Percentiles rank a stretch among this genome's conserved stretches.
Evolutionary conservation across 768 basidiomycete species (phyloP).

Genomic region (Podaxis pistillaris): DNA sequence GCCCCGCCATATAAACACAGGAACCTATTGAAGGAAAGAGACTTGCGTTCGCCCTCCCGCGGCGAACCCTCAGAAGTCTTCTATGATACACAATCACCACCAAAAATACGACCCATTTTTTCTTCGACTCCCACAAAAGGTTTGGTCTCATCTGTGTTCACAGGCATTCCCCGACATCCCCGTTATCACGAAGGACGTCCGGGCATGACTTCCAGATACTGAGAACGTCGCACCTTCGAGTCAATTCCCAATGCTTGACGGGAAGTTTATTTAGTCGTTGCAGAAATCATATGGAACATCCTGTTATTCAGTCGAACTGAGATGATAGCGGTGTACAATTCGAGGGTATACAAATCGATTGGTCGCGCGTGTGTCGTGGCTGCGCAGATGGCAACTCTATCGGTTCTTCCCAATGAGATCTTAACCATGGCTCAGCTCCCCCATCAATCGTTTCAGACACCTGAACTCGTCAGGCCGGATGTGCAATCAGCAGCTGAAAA

Average conservation of each 20-base stretch:
- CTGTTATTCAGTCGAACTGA: not conserved
- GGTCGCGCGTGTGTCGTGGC: not conserved
- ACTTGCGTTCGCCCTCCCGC: not conserved
- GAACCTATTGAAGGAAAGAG: not conserved
- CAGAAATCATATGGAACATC: not conserved
- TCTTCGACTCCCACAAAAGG: conserved; percentile 1
- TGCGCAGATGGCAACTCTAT: not conserved
- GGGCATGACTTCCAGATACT: not conserved
- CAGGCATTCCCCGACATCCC: not conserved
- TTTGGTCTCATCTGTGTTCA: not conserved
- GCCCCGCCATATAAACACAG: not conserved
- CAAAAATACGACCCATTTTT: not conserved
- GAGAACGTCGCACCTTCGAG: not conserved
- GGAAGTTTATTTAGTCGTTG: not conserved
- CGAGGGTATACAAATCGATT: not conserved
- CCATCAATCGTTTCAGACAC: not conserved
- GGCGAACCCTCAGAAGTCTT: not conserved
- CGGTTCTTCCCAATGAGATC: too few relatives aligned
- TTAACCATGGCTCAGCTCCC: not conserved
- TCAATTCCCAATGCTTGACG: not conserved
- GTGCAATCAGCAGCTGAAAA: not conserved
- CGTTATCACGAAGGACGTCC: not conserved
- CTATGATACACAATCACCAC: not conserved
- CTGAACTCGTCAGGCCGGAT: not conserved
- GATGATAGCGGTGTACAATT: not conserved